phyloP scores from a whole-genome alignment of 129 eudicot species.

The Ambrosia trifida region DNA sequence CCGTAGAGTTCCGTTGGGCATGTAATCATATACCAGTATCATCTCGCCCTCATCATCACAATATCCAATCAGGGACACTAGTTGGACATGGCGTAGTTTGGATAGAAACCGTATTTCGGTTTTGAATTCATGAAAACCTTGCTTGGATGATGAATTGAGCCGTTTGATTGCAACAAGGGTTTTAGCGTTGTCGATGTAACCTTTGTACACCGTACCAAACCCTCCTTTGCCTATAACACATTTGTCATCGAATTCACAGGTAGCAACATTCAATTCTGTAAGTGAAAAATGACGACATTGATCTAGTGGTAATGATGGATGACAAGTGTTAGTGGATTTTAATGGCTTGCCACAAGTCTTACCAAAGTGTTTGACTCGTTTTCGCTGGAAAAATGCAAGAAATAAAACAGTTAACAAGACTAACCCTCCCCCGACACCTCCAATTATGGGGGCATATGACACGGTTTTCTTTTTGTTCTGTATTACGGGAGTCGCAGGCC shows the following conservation, averaged over 20 bases:
- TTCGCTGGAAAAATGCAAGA: constrained; percentile 27
- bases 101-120: constrained; percentile 44
- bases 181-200: constrained; percentile 32
- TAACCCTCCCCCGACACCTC: constrained; percentile 37
- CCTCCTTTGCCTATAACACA: constrained; percentile 44
- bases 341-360: constrained; percentile 17
- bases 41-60: constrained; percentile 42
- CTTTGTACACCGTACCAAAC: constrained; percentile 49
- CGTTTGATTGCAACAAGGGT: constrained; percentile 48
- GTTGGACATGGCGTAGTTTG: constrained; percentile 41
- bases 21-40: constrained; percentile 49
- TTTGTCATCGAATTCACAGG: constrained; percentile 23
- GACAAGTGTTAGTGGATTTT: constrained; percentile 22
- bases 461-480: not conserved
- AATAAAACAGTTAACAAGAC: constrained; percentile 19
- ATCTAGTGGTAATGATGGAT: constrained; percentile 14
- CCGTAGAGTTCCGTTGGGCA: constrained; percentile 44
- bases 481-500: not conserved
- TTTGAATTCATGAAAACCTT: constrained; percentile 38
- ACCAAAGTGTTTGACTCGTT: constrained; percentile 8
- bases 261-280: constrained; percentile 35
- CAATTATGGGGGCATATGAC: constrained; percentile 27
- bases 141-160: constrained; percentile 36
- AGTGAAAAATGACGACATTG: constrained; percentile 45
- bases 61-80: constrained; percentile 50